These are phyloP conservation scores for Diversispora eburnea DNA, from an alignment of 192 early-diverging fungal genomes.

Conservation along the genomic window DNA sequence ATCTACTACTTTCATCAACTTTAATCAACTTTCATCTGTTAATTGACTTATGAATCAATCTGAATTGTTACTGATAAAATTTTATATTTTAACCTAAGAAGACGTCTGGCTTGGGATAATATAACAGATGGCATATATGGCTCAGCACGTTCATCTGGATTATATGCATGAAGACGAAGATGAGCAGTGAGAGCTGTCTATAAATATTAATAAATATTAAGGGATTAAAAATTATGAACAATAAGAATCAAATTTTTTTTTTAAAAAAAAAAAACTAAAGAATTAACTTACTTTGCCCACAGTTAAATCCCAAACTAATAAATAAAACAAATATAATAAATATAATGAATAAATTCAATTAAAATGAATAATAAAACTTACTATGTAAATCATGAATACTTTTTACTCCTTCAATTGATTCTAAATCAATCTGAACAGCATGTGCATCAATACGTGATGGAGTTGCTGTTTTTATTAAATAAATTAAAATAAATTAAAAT, in stretches of 20 bases:
- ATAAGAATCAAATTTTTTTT: not conserved
- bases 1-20: too few relatives aligned
- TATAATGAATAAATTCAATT: not conserved
- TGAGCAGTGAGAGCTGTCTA: slow-evolving; percentile 21
- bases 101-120: not conserved
- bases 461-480: slow-evolving; percentile 11
- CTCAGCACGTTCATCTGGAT: slow-evolving; percentile 4
- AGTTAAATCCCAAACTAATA: slow-evolving; percentile 25
- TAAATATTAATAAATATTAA: not conserved
- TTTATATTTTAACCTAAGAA: not conserved
- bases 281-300: slow-evolving; percentile 3
- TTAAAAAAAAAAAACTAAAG: not conserved
- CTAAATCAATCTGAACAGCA: slow-evolving; percentile 12
- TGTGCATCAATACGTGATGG: slow-evolving; percentile 15
- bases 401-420: slow-evolving; percentile 17
- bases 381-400: slow-evolving; percentile 23
- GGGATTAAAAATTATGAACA: not conserved
- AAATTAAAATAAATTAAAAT: not conserved
- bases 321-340: not conserved
- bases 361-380: slow-evolving; percentile 4
- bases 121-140: not conserved
- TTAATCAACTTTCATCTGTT: too few relatives aligned
- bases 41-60: slow-evolving; percentile 4
- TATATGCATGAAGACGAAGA: slow-evolving; percentile 1
- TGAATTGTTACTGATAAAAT: slow-evolving; percentile 20